Conservation (phyloP, 805 yeast species). For the Candida tallmaniae region DNA sequence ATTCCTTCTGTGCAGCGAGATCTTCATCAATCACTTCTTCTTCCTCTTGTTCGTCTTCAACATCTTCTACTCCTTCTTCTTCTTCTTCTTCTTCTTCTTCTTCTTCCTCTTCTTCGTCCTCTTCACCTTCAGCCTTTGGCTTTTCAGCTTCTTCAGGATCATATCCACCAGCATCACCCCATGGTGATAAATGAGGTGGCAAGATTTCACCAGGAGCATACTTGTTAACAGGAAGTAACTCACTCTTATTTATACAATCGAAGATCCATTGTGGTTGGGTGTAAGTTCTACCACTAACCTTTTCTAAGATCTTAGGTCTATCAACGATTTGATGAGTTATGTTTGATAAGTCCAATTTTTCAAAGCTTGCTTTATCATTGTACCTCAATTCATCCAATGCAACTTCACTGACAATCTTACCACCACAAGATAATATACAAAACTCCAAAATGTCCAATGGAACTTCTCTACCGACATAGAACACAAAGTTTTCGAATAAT, state of each 20-base stretch:
- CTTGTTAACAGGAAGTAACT: slow-evolving; percentile 67
- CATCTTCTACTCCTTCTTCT: slow-evolving; percentile 40
- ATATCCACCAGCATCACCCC: slow-evolving; percentile 95
- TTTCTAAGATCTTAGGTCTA: slow-evolving; percentile 74
- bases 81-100: slow-evolving; percentile 51
- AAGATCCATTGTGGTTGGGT: slow-evolving; percentile 98
- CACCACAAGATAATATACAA: slow-evolving; percentile 81
- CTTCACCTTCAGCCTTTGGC: slow-evolving; percentile 47
- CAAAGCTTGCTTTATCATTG: slow-evolving; percentile 40
- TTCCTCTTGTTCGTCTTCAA: slow-evolving; percentile 54
- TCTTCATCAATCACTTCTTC: slow-evolving; percentile 83
- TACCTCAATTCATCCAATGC: slow-evolving; percentile 71
- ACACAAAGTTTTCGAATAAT: slow-evolving; percentile 69
- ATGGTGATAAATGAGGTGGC: slow-evolving; percentile 97
- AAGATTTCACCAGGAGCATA: slow-evolving; percentile 93
- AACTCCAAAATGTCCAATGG: slow-evolving; percentile 89
- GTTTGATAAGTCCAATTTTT: slow-evolving; percentile 53
- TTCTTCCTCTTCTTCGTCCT: slow-evolving; percentile 39
- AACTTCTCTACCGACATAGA: slow-evolving; percentile 93
- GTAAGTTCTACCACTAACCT: slow-evolving; percentile 88
- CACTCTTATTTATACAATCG: slow-evolving; percentile 78
- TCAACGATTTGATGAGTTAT: slow-evolving; percentile 94
- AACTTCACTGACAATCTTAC: slow-evolving; percentile 78
- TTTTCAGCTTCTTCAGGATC: slow-evolving; percentile 63
- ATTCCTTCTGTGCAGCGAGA: slow-evolving; percentile 79